Evolutionary conservation across 2,329 filamentous ascomycete genomes (phyloP).

Genomic region (Epichloe gansuensis): DNA sequence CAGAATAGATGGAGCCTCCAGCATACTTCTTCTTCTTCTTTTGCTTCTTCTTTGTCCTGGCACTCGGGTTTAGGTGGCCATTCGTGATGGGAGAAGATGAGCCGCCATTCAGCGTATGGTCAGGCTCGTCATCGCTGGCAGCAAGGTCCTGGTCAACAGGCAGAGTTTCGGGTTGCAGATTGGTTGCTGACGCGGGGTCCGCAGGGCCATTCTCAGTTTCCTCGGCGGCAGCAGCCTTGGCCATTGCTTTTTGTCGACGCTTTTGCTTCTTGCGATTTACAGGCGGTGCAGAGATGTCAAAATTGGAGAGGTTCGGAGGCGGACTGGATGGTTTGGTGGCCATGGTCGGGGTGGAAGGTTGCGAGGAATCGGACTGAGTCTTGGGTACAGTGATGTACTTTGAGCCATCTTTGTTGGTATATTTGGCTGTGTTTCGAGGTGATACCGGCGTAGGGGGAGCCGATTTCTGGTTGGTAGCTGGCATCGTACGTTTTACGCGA

Average conservation of each 20-base stretch:
- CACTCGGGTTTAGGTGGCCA: constrained; percentile 15
- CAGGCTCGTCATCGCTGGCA: constrained; percentile 40
- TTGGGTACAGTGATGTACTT: constrained; percentile 58
- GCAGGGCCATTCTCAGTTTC: constrained; percentile 29
- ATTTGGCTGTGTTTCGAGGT: constrained; percentile 44
- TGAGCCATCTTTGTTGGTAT: constrained; percentile 56
- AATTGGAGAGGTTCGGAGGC: constrained; percentile 14
- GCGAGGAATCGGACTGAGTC: constrained; percentile 38
- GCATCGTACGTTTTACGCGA: constrained; percentile 31
- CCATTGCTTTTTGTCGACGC: constrained; percentile 74
- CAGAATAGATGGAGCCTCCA: constrained; percentile 11
- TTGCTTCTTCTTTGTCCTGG: constrained; percentile 47
- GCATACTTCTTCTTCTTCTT: constrained; percentile 55
- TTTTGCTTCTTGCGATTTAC: constrained; percentile 96
- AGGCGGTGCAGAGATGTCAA: constrained; percentile 27
- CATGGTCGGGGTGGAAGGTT: constrained; percentile 38
- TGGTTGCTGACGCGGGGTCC: constrained; percentile 20
- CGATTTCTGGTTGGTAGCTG: constrained; percentile 40
- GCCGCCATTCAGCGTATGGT: constrained; percentile 25
- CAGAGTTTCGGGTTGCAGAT: constrained; percentile 11
- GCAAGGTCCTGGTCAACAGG: constrained; percentile 36
- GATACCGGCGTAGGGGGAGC: constrained; percentile 37
- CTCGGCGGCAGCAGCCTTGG: constrained; percentile 46
- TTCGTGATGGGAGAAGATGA: constrained; percentile 18
- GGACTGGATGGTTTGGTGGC: constrained; percentile 23